These are phyloP conservation scores for Rhodomyrtus psidioides DNA, from an alignment of 441 rosid species.

Conservation along the genomic window DNA sequence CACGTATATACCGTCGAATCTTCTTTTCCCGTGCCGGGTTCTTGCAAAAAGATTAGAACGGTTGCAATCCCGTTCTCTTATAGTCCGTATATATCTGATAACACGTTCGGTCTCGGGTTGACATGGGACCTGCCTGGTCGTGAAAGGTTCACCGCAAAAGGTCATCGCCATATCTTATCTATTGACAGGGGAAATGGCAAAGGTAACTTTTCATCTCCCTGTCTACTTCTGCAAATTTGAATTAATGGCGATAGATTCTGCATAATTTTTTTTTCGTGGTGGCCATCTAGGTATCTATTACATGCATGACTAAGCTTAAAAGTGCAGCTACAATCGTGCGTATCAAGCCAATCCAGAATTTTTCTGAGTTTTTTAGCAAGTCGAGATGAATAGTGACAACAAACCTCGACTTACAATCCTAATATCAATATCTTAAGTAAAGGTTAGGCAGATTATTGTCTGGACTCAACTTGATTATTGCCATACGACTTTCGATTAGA, in stretches of 20 bases:
- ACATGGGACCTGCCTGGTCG: slow-evolving; percentile 34
- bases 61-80: slow-evolving; percentile 46
- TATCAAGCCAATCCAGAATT: background rate
- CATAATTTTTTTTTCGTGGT: background rate
- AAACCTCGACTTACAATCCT: background rate
- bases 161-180: background rate
- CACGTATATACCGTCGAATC: slow-evolving; percentile 39
- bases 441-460: background rate
- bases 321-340: background rate
- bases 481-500: background rate
- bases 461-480: background rate
- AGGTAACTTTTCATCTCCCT: background rate
- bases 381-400: background rate
- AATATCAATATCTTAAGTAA: background rate
- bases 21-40: slow-evolving; percentile 11
- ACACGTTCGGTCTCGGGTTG: slow-evolving; percentile 48
- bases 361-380: background rate
- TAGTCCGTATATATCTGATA: slow-evolving; percentile 43
- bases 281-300: background rate
- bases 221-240: background rate
- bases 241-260: background rate
- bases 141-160: background rate
- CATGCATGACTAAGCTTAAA: background rate
- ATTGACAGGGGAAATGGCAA: background rate
- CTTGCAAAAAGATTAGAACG: slow-evolving; percentile 33